Evolutionary conservation across 495 filamentous ascomycete species (phyloP).

Genomic region (Penicillium mononematosum): DNA sequence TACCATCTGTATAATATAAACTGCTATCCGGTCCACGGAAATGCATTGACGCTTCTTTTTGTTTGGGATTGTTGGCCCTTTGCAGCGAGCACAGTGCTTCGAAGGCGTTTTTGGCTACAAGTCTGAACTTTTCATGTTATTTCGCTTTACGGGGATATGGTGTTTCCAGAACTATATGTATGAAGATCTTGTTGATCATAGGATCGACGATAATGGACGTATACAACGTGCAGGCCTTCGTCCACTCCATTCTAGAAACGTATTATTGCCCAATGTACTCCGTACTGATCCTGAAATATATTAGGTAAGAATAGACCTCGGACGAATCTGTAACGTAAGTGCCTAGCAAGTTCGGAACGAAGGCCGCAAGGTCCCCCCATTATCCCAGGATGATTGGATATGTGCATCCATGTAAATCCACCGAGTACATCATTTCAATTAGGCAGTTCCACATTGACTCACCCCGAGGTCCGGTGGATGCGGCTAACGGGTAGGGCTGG

Average conservation of each 20-base stretch:
- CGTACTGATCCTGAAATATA: background rate
- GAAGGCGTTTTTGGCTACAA: background rate
- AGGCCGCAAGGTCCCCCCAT: too few relatives aligned
- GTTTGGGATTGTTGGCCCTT: background rate
- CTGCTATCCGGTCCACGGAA: background rate
- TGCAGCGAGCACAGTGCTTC: background rate
- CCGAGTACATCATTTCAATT: background rate
- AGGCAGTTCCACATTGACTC: conserved; percentile 1
- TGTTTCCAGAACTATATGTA: background rate
- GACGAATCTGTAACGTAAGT: background rate
- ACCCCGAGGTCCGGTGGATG: background rate
- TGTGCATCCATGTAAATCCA: too few relatives aligned
- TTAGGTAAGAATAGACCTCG: background rate
- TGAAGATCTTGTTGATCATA: background rate
- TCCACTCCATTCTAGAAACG: background rate
- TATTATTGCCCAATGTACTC: too few relatives aligned
- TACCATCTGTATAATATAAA: background rate
- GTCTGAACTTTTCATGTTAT: background rate
- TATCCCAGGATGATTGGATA: too few relatives aligned
- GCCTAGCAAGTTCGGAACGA: too few relatives aligned
- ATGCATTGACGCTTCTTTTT: background rate
- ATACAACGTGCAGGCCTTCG: background rate
- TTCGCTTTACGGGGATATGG: background rate
- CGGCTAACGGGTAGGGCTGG: conserved; percentile 8
- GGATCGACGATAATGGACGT: background rate